Evolutionary conservation across 139 green algal species (phyloP).

Genomic region (Nannochloris sp.): DNA sequence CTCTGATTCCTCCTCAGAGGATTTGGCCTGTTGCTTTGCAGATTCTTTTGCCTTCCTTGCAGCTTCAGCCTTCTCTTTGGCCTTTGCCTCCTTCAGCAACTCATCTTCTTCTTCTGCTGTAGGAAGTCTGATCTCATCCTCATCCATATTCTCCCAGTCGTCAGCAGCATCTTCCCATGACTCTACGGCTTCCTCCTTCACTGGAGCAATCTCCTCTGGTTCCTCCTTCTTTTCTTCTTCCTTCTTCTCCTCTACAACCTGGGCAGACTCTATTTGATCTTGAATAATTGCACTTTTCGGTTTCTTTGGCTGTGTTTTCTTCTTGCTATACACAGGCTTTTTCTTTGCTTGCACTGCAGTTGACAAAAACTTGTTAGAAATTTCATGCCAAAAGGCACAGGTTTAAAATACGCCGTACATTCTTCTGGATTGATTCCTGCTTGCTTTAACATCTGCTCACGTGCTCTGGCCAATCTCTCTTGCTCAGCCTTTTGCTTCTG

Average conservation of each 20-base stretch:
- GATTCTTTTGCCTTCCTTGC: slow-evolving; percentile 13
- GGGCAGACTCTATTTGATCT: slow-evolving; percentile 4
- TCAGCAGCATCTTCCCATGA: slow-evolving; percentile 42
- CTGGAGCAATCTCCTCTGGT: slow-evolving; percentile 3
- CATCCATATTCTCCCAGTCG: slow-evolving; percentile 61
- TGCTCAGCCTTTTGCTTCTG: slow-evolving; percentile 90
- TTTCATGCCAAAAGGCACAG: not conserved
- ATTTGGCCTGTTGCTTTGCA: slow-evolving; percentile 14
- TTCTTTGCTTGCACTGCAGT: slow-evolving; percentile 34
- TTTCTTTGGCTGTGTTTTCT: slow-evolving; percentile 54
- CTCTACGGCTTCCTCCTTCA: slow-evolving; percentile 16
- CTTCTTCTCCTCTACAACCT: slow-evolving; percentile 12
- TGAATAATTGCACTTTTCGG: slow-evolving; percentile 13
- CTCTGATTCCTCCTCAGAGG: slow-evolving; percentile 24
- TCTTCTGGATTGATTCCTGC: slow-evolving; percentile 33
- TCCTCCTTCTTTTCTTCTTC: slow-evolving; percentile 11
- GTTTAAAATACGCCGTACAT: slow-evolving; percentile 7
- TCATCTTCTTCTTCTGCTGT: slow-evolving; percentile 17
- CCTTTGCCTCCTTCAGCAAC: slow-evolving; percentile 20
- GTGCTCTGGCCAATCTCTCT: slow-evolving; percentile 65
- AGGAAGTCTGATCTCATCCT: slow-evolving; percentile 39
- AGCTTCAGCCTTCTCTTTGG: slow-evolving; percentile 11
- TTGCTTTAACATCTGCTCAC: slow-evolving; percentile 74
- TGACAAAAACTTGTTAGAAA: not conserved
- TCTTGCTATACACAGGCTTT: slow-evolving; percentile 59